These are phyloP conservation scores for Metschnikowia drakensbergensis DNA, from an alignment of 805 yeast species.

Conservation along the genomic window DNA sequence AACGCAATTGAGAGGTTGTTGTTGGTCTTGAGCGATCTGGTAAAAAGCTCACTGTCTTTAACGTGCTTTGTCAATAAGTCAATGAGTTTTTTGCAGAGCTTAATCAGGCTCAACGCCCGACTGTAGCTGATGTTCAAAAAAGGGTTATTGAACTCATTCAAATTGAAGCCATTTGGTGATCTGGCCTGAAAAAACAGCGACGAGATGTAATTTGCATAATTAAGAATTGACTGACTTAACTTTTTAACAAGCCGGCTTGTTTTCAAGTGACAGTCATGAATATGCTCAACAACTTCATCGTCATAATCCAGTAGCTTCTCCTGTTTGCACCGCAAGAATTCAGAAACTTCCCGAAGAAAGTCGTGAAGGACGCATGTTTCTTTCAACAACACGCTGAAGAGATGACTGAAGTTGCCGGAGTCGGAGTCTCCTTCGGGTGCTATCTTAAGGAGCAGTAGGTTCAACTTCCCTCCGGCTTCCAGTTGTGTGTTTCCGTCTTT, in stretches of 20 bases:
- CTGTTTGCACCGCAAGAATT: constrained; percentile 5
- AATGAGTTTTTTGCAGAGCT: constrained; percentile 32
- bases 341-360: constrained; percentile 34
- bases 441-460: neutral
- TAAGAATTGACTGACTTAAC: constrained; percentile 25
- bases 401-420: constrained; percentile 5
- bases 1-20: constrained; percentile 34
- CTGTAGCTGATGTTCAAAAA: constrained; percentile 31
- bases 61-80: constrained; percentile 26
- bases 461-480: neutral
- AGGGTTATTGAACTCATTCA: constrained; percentile 25
- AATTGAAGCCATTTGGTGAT: constrained; percentile 5
- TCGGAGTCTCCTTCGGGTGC: neutral
- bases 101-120: constrained; percentile 33
- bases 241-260: constrained; percentile 37
- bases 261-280: constrained; percentile 38
- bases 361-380: constrained; percentile 36
- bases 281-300: constrained; percentile 25
- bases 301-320: constrained; percentile 9
- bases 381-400: constrained; percentile 20
- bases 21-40: constrained; percentile 32
- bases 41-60: constrained; percentile 25
- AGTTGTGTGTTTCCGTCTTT: neutral
- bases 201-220: constrained; percentile 29
- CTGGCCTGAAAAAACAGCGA: constrained; percentile 16